Conservation (phyloP, 768 basidiomycete genomes). For the Psilocybe cubensis region DNA sequence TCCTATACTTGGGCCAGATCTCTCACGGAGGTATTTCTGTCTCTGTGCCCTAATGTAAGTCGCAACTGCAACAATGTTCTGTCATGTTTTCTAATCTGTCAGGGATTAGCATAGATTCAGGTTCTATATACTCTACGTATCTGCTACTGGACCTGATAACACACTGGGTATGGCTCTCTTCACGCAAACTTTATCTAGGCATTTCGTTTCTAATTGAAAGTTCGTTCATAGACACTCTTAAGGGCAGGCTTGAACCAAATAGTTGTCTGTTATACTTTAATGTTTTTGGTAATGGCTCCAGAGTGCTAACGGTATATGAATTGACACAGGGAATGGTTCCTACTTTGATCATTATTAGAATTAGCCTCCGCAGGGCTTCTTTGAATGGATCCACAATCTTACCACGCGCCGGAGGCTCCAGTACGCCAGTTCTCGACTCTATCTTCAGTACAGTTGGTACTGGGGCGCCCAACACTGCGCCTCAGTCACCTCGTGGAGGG, state of each 20-base stretch:
- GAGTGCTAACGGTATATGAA: neutral
- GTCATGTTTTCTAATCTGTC: neutral
- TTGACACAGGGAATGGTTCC: constrained; percentile 24
- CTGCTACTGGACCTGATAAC: constrained; percentile 20
- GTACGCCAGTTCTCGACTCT: constrained; percentile 24
- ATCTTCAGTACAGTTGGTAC: constrained; percentile 22
- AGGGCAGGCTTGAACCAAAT: constrained; percentile 14
- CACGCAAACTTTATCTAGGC: neutral
- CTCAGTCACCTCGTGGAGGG: constrained; percentile 5
- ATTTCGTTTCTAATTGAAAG: neutral
- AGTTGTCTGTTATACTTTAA: constrained; percentile 17
- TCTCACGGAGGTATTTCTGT: constrained; percentile 15
- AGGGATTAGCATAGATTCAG: constrained; percentile 23
- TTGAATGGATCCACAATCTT: neutral
- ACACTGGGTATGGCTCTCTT: constrained; percentile 12
- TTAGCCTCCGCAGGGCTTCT: constrained; percentile 14
- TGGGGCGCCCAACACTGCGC: constrained; percentile 6
- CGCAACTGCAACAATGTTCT: neutral
- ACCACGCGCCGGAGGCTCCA: constrained; percentile 8
- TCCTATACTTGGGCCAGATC: constrained; percentile 17
- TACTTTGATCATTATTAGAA: constrained; percentile 26
- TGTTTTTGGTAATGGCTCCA: no score
- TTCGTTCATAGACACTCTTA: constrained; percentile 17
- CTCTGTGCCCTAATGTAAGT: constrained; percentile 18
- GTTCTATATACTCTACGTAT: constrained; percentile 21